Evolutionary conservation across 1,139 yeast species (phyloP).

Genomic region (Geotrichum cucujoidarum): DNA sequence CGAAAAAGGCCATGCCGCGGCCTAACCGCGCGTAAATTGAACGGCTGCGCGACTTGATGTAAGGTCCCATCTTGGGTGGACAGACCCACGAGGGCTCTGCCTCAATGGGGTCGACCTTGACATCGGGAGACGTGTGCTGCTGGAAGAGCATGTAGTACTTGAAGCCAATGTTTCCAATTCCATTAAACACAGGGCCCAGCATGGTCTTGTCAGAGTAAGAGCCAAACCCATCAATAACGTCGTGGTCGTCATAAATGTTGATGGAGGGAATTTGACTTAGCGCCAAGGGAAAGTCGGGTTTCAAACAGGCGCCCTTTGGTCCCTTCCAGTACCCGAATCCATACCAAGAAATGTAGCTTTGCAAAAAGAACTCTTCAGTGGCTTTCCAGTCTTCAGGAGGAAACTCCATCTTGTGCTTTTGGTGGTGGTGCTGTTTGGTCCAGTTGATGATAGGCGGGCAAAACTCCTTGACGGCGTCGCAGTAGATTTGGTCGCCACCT

Average conservation of each 20-base stretch:
- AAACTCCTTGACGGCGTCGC: constrained; percentile 65
- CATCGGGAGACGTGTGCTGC: constrained; percentile 43
- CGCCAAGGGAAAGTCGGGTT: constrained; percentile 65
- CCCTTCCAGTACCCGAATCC: constrained; percentile 87
- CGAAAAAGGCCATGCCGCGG: constrained; percentile 61
- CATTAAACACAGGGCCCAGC: constrained; percentile 59
- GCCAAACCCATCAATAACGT: constrained; percentile 93
- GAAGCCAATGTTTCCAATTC: constrained; percentile 74
- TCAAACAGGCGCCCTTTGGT: constrained; percentile 55
- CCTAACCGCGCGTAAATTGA: constrained; percentile 73
- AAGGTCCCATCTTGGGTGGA: constrained; percentile 51
- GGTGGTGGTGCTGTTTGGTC: constrained; percentile 50
- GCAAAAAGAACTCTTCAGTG: constrained; percentile 59
- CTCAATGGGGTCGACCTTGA: constrained; percentile 19
- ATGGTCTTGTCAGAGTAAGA: constrained; percentile 74
- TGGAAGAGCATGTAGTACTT: constrained; percentile 87
- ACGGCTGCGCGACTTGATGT: constrained; percentile 57
- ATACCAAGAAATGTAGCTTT: constrained; percentile 79
- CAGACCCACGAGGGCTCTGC: constrained; percentile 36
- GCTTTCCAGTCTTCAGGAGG: constrained; percentile 49
- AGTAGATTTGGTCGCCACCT: constrained; percentile 94
- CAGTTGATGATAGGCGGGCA: constrained; percentile 52
- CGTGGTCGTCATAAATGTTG: constrained; percentile 81
- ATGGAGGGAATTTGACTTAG: constrained; percentile 78
- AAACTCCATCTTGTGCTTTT: constrained; percentile 43